Conservation (phyloP, 331 rosid species). For the Ulmus americana region DNA sequence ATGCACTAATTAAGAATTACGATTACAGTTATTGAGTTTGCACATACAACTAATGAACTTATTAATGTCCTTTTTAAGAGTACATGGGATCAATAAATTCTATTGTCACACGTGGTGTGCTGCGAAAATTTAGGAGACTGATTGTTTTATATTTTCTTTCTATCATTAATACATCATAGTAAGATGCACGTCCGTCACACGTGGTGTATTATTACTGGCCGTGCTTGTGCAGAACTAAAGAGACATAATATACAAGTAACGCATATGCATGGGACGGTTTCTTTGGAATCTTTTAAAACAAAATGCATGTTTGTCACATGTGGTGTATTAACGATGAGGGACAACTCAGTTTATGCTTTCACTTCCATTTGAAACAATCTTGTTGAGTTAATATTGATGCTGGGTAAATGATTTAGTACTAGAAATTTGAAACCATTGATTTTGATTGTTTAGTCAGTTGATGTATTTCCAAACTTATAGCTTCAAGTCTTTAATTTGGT, state of each 20-base stretch:
- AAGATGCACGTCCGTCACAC: neutral
- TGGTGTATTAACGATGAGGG: neutral
- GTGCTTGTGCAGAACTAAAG: too few species aligned
- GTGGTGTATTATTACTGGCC: neutral
- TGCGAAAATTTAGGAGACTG: neutral
- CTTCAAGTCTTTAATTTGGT: neutral
- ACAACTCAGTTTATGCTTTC: neutral
- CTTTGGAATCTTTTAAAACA: neutral
- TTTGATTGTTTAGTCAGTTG: neutral
- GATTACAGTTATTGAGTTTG: neutral
- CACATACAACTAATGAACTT: neutral
- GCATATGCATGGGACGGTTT: neutral
- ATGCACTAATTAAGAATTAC: neutral
- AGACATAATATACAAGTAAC: neutral
- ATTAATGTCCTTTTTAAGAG: neutral
- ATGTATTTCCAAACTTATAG: neutral
- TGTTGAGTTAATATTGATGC: neutral
- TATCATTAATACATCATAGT: neutral
- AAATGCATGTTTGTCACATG: neutral
- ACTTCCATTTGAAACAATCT: neutral
- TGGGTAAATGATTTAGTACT: neutral
- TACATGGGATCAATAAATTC: neutral
- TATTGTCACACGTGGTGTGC: constrained; percentile 2
- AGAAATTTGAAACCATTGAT: neutral
- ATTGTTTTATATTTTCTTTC: neutral